Base-by-base conservation (phyloP, 2,329 filamentous ascomycete species). In the Penicillium sp. region DNA sequence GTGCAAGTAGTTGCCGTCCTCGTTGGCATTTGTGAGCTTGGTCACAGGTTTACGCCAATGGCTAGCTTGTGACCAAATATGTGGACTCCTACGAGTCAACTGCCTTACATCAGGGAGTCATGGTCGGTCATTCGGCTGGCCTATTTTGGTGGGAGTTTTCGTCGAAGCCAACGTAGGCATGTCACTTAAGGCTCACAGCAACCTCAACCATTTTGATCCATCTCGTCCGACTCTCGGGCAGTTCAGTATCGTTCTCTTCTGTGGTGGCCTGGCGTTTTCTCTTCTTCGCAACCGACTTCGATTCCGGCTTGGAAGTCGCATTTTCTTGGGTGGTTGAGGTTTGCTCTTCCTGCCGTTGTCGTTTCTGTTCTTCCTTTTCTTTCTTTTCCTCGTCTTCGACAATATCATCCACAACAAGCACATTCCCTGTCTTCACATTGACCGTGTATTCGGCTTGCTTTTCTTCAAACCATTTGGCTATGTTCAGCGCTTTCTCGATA, bases 321-420 rank as follows among this genome's bases (percentile, higher is more conserved):
- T n/a, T 58, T 14, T 32, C 57, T 19, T 57, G 56, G 27, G 59
- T 52, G 34, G 55, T 50, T n/a, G 54, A 42, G 7, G 27, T 55
- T 26, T 56, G 60, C 39, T 45, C 49, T 30, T 64, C 38, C 47
- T 64, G 40, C 26, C 59, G 50, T 46, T 60, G 51, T 58, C 46
- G 44, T 58, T 59, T 66, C 61, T 60, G 60, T 32, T 61, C 47
- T 50, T 69, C 60, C 51, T 60, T 62, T 52, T 64, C 51, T 55
- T 70, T 67, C 39, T 59, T 60, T 46, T 67, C 65, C 43, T 70
- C 70, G 43, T 73, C 68, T 48, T 74, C 72, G 29, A 79, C 75
- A 50, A 87, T 77, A 75, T 86, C 84, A 74, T 87, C 84, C 51
- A 86, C 78, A 41, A 82, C 81, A 51, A 77, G 70, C 43, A 84